Base-by-base conservation (phyloP, 2,329 filamentous ascomycete species). In the Diaporthe citrichinensis region DNA sequence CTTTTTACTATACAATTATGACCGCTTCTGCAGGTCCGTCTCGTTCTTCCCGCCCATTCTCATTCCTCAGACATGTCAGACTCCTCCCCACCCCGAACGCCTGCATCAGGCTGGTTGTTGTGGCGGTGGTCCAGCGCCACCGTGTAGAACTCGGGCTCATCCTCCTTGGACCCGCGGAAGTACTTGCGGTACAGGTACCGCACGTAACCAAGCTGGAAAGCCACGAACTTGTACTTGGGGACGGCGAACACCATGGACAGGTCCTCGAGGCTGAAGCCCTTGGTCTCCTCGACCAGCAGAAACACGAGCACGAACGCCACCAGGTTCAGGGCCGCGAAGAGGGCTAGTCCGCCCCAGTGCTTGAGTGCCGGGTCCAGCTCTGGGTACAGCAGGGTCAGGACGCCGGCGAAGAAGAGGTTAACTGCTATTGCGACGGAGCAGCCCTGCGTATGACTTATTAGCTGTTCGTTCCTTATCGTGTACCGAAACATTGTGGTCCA, bases 251-350 rank as follows among this genome's bases (percentile, higher is more conserved):
- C 80, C 53, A 82, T 78, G 62, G 85, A 83, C 12, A 87, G 79
- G 51, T 86, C 84, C 73, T 87, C 85, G 23, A 87, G 80, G 31
- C 81, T 85, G 23, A 82, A 81, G 17, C 81, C 79, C 75, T 85
- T 85, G 2, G 85, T 87, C 80, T 87, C 85, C 72, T 87, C 85
- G 10, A 87, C 82, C 4, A 87, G 77, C 1, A 88, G 79, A 78
- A 87, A 87, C 5, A 88, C 85, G 39, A 87, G 81, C 4, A 85
- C 76, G n/a, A 87, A 84, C 0, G 87, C 86, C 3, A 88, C 58
- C 2, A 89, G 59, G 77, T 88, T 89, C 25, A 89, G 80, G 1
- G 83, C 86, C 2, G 85, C 83, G 77, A 88, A 89, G 41, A 89
- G 83, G 2, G 85, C 86, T 4, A 89, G 79, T 0, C 84, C 82